Base-by-base conservation (phyloP, 2,329 filamentous ascomycete species). In the Ophiostoma novo-ulmi region DNA sequence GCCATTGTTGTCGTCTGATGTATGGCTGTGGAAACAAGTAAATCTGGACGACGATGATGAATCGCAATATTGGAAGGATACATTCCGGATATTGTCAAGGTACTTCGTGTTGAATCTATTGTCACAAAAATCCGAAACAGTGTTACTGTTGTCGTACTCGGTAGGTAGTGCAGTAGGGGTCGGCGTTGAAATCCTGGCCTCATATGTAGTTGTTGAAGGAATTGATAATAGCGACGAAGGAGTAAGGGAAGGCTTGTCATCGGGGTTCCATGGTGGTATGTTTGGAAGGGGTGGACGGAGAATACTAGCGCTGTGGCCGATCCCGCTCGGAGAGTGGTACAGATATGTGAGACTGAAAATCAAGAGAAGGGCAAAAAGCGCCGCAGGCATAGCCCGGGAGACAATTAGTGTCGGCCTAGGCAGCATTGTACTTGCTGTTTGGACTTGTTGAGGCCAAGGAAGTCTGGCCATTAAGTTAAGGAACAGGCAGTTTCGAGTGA, bases 1-100 rank as follows among this genome's bases (percentile, higher is more conserved):
- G 17, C 38, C 55, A 26, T 70, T 36, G 26, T 41, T 3, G 20
- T 44, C 39, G 41, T 73, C 63, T 35, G 52, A 26, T 11, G 58
- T 63, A 26, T 63, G 58, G 52, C 68, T 71, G 71, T 73, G 71
- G 71, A 74, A 73, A 69, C 73, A 74, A 2, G 70, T 72, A n/a
- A 74, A 39, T 26, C 71, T 38, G 17, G 72, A 71, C 4, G 3
- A 58, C 5, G 73, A 65, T 11, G 52, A 17, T 5, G 55, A 11
- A 26, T 41, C 48, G 65, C 73, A 74, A 70, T 74, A 74, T n/a
- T 74, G 67, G 22, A 71, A 71, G 3, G 64, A 22, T 8, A 65
- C 31, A 38, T 68, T 26, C 48, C 71, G 64, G 20, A 74, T n/a
- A 35, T 71, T 68, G 1, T 66, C 22, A 2, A 74, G 69, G 67